phyloP scores from a whole-genome alignment of 176 grass and related monocot genomes.

The Miscanthus lutarioriparius region DNA sequence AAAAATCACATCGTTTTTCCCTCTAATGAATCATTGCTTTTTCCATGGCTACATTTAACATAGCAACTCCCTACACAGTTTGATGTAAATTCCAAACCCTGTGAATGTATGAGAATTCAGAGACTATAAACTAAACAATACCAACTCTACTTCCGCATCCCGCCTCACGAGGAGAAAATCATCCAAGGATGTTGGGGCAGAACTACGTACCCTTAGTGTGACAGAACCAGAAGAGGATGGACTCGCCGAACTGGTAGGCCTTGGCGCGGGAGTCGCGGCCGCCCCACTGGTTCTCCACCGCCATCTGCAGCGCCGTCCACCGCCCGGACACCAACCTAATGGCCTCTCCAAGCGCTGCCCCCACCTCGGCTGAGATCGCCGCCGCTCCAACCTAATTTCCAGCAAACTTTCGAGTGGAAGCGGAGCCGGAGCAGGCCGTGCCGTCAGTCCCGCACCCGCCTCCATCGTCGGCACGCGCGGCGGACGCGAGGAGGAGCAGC shows the following conservation, averaged over 20 bases:
- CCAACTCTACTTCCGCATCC: neutral
- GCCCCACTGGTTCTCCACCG: constrained; percentile 80
- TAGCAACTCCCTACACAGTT: neutral
- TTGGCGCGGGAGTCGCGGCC: constrained; percentile 66
- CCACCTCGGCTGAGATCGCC: constrained; percentile 46
- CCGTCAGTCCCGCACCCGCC: too few species aligned
- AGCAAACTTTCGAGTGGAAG: too few species aligned
- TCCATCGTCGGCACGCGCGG: too few species aligned
- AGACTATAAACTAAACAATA: neutral
- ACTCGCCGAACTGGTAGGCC: constrained; percentile 52
- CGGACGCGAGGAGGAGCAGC: too few species aligned
- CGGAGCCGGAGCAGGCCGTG: too few species aligned
- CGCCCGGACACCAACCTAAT: constrained; percentile 56
- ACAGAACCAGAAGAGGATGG: constrained; percentile 68
- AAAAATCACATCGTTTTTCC: neutral
- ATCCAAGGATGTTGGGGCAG: neutral
- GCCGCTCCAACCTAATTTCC: too few species aligned
- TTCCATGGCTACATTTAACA: neutral
- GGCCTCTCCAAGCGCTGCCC: constrained; percentile 51
- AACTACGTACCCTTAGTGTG: constrained; percentile 50
- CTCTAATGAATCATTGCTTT: neutral
- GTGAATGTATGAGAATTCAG: neutral
- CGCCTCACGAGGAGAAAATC: neutral
- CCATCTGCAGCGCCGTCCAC: constrained; percentile 92
- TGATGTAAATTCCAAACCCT: neutral